Evolutionary conservation across 1,284 basidiomycete species (phyloP).

Genomic region (Ceratobasidium theobromae): DNA sequence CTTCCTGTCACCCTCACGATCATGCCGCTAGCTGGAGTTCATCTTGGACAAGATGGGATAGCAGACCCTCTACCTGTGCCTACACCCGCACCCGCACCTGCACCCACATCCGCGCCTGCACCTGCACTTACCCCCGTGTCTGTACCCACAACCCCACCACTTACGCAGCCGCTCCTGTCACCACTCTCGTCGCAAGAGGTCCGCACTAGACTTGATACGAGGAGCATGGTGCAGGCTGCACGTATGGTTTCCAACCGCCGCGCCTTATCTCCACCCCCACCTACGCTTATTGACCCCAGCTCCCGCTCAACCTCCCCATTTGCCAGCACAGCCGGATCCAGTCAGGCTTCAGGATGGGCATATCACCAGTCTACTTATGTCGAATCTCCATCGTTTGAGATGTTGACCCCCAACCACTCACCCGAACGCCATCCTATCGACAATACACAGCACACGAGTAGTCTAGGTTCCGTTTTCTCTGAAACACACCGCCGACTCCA

Average conservation of each 20-base stretch:
- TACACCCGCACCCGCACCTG: no score
- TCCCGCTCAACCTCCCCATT: not conserved
- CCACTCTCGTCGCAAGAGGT: not conserved
- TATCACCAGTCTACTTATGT: not conserved
- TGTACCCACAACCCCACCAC: not conserved
- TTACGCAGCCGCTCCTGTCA: not conserved
- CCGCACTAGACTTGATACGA: not conserved
- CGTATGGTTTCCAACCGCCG: not conserved
- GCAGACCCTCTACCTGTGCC: not conserved
- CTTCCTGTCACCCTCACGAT: not conserved
- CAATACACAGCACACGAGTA: not conserved
- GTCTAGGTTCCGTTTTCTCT: not conserved
- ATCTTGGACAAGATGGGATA: not conserved
- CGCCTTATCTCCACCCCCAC: not conserved
- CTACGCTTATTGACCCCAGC: not conserved
- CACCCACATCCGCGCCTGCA: no score
- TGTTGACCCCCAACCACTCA: not conserved
- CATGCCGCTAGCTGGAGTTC: not conserved
- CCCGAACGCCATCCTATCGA: not conserved
- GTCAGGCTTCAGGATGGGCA: not conserved
- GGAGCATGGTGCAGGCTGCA: not conserved
- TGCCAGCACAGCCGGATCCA: not conserved
- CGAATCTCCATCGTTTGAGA: not conserved
- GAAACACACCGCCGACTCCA: not conserved
- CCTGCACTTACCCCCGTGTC: no score